Evolutionary conservation across 2,329 filamentous ascomycete species (phyloP), one percentile per base, ranked within the genome.

Genomic region (Gremmenia infestans): DNA sequence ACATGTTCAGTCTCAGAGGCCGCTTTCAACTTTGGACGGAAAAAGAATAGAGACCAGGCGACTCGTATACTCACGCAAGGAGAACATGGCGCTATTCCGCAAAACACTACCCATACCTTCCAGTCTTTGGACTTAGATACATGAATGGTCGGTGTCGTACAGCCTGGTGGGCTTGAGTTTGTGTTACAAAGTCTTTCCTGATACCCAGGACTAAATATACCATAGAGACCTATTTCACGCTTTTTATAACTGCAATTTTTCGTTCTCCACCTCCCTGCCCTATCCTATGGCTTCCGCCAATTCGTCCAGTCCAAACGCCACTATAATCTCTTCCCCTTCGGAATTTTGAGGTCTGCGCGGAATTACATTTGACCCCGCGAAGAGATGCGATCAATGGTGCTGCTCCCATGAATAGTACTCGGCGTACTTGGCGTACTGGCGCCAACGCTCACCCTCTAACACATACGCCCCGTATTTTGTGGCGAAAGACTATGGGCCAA

Each of bases 101-200:
- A 68, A 19, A 73, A 78, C 57, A 77, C 74, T 1, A 76, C 73
- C 1, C 77, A 78, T 57, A 76, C 75, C 3, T 78, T 78, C 67
- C 74, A 77, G 61, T 68, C 78, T 15, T 61, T 76, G 12, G 76
- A 78, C 53, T 74, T 75, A 0, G 74, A 78, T 59, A 77, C 74
- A 4, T 72, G 78, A 59, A 71, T 79, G 63, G 69, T 74, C 1
- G 76, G 76, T 2, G 69, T 76, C 0, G 73, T 78, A 47, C 67
- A 70, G 7, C 76, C 76, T 2, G 75, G 77, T 35, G 76, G 75
- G n/a, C 78, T 79, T 50, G 76, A 79, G 68, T 72, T 11, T 8
- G 28, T 32, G 28, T 3, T 8, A 32, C 9, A 32, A 32, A 32
- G 68, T 47, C 64, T 66, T 9, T 46, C 28, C 43, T 50, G 45